Evolutionary conservation across 2,329 filamentous ascomycete genomes (phyloP), one percentile per base, ranked within the genome.

Genomic region (Westerdykella aurantiaca): DNA sequence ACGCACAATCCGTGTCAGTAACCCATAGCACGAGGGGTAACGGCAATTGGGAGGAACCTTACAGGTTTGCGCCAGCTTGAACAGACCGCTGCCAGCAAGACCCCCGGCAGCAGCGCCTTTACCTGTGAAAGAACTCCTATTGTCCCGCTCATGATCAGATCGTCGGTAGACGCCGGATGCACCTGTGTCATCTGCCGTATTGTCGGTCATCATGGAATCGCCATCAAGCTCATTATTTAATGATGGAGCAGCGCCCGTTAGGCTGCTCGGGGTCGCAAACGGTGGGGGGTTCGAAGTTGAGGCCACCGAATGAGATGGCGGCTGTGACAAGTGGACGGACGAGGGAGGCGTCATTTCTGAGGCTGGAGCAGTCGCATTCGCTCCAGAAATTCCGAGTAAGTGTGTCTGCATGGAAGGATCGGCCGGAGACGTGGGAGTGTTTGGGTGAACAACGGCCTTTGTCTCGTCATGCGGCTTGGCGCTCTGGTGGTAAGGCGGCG

Each of bases 351-450:
- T 67, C 56, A 57, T 61, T 47, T 56, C 61, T 37, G 58, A 60
- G 41, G 51, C 50, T 45, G 57, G 52, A 17, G 55, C 50, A 22
- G 56, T 55, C 44, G 56, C 49, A 47, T 51, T 56, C 48, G 51
- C 50, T 52, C 60, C 52, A 56, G 55, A 49, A 42, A 56, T 52
- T 58, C 63, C 64, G 66, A 67, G 60, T 51, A 63, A 51, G 45
- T 67, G 67, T 60, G 69, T 67, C 69, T 61, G 68, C 54, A 71
- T 70, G 61, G 70, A 71, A 67, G 69, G 68, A 45, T 69, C 69
- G 42, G 72, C 70, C 43, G 70, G 71, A 18, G 71, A 72, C 31
- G 71, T 73, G 42, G 72, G 72, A 9, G 72, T 75, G 53, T 72
- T 70, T 38, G 71, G 71, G 41, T 69, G 64, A 41, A 61, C 52